Evolutionary conservation across 1,284 basidiomycete genomes (phyloP).

Genomic region (Moniliophthora roreri): DNA sequence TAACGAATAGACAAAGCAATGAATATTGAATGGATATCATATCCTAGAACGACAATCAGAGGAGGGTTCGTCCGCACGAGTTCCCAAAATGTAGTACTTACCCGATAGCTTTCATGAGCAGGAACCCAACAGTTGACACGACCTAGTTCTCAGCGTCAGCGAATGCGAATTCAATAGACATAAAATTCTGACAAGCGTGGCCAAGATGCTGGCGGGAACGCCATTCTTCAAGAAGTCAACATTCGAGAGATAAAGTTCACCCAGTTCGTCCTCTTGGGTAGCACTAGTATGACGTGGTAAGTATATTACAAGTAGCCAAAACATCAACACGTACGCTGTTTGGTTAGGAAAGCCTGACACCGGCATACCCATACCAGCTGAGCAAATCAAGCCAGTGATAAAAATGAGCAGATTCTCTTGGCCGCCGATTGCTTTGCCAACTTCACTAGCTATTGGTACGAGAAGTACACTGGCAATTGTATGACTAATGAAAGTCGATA

Average conservation of each 20-base stretch:
- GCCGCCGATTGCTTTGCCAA: slow-evolving; percentile 76
- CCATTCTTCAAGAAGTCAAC: slow-evolving; percentile 94
- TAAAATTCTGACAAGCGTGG: slow-evolving; percentile 65
- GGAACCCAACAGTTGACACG: slow-evolving; percentile 80
- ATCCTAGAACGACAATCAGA: neutral
- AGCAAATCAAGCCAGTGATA: slow-evolving; percentile 90
- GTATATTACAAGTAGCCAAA: slow-evolving; percentile 12
- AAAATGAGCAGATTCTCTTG: slow-evolving; percentile 86
- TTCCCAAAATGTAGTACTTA: slow-evolving; percentile 34
- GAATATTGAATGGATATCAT: too few relatives aligned
- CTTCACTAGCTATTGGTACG: slow-evolving; percentile 93
- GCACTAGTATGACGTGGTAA: slow-evolving; percentile 50
- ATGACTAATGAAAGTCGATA: slow-evolving; percentile 93
- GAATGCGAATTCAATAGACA: neutral
- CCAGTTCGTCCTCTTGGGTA: slow-evolving; percentile 94
- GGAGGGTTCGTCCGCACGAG: too few relatives aligned
- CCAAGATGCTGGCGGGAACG: slow-evolving; percentile 87
- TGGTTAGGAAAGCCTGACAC: slow-evolving; percentile 98
- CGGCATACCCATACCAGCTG: slow-evolving; percentile 97
- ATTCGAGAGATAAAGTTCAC: slow-evolving; percentile 83
- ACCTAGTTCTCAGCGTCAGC: slow-evolving; percentile 44
- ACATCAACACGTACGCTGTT: slow-evolving; percentile 72
- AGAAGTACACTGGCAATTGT: slow-evolving; percentile 96
- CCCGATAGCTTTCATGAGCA: slow-evolving; percentile 72
- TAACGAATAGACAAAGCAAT: too few relatives aligned